Conservation (phyloP, 2,329 filamentous ascomycete species). For the Colletotrichum nymphaeae region DNA sequence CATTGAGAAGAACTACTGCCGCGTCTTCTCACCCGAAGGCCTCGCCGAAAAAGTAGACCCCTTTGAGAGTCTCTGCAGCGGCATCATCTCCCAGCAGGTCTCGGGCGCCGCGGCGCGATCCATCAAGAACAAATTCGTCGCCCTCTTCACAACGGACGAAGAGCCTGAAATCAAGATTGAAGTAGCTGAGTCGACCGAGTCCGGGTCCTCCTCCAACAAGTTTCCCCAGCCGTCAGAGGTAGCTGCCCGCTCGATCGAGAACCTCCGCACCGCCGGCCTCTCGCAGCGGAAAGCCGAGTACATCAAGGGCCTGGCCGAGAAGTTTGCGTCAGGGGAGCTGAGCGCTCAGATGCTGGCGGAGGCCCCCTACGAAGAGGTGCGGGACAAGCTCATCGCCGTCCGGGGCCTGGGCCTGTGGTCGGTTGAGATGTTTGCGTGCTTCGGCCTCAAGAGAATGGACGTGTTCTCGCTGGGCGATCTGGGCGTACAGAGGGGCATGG, state of each 20-base stretch:
- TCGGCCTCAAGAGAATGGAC: conserved; percentile 93
- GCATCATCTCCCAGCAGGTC: conserved; percentile 97
- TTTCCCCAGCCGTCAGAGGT: conserved; percentile 87
- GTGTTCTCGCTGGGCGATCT: conserved; percentile 93
- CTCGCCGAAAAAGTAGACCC: conserved; percentile 89
- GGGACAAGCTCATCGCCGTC: conserved; percentile 85
- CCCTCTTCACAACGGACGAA: conserved; percentile 67
- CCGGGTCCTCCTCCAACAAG: conserved; percentile 25
- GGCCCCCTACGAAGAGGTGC: conserved; percentile 86
- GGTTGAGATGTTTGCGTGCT: conserved; percentile 98
- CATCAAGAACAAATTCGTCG: conserved; percentile 88
- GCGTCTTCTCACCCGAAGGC: conserved; percentile 82
- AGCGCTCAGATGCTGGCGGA: conserved; percentile 80
- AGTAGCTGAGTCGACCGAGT: no score
- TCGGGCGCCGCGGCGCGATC: conserved; percentile 90
- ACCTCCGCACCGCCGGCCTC: conserved; percentile 85
- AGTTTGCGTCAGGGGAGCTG: conserved; percentile 81
- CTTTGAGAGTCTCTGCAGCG: conserved; percentile 83
- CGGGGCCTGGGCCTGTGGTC: conserved; percentile 90
- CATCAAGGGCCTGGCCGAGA: conserved; percentile 84
- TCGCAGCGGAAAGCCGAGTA: conserved; percentile 98
- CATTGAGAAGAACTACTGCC: conserved; percentile 80
- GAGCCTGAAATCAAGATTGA: conserved; percentile 30
- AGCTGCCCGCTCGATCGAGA: conserved; percentile 69
- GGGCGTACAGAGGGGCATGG: conserved; percentile 95